These are phyloP conservation scores for Phytopythium mirpurense DNA, from an alignment of 352 stramenopile species.

Conservation along the genomic window DNA sequence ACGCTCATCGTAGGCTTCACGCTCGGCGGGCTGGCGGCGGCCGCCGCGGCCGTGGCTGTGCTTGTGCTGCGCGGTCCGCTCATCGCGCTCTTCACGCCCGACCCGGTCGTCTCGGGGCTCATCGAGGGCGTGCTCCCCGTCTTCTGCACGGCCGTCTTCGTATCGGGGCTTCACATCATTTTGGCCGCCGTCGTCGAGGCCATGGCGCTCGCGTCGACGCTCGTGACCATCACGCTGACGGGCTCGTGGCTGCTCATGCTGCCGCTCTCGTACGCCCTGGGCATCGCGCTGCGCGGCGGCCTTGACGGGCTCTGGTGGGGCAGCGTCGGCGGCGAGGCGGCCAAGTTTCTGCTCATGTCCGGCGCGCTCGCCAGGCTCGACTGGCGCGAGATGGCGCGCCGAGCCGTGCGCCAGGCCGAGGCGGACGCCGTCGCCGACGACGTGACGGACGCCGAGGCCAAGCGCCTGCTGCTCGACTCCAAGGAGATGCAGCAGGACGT, in stretches of 20 bases:
- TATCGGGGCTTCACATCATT: conserved; percentile 76
- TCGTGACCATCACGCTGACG: conserved; percentile 62
- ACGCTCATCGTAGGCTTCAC: conserved; percentile 63
- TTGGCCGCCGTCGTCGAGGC: conserved; percentile 71
- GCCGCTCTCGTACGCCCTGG: conserved; percentile 50
- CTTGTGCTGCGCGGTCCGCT: conserved; percentile 44
- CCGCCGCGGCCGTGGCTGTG: conserved; percentile 43
- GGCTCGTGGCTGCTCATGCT: conserved; percentile 74
- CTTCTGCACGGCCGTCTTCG: conserved; percentile 66
- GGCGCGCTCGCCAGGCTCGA: conserved; percentile 53
- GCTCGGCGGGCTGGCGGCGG: conserved; percentile 45
- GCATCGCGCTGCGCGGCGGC: conserved; percentile 39
- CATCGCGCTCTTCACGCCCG: conserved; percentile 62
- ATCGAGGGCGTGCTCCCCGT: conserved; percentile 59
- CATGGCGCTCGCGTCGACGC: conserved; percentile 68
- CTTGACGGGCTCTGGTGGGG: conserved; percentile 73
- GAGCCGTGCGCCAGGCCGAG: conserved; percentile 61
- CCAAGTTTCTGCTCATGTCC: conserved; percentile 69
- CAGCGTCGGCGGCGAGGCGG: conserved; percentile 58
- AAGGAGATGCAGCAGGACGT: conserved; percentile 65
- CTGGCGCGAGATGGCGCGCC: conserved; percentile 61
- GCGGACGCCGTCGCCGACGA: conserved; percentile 24
- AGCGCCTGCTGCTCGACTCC: conserved; percentile 20
- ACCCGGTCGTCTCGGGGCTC: conserved; percentile 35
- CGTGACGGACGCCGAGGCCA: background rate